These are phyloP conservation scores for Knoxdaviesia capensis DNA, from an alignment of 2,329 filamentous ascomycete genomes.

Conservation along the genomic window DNA sequence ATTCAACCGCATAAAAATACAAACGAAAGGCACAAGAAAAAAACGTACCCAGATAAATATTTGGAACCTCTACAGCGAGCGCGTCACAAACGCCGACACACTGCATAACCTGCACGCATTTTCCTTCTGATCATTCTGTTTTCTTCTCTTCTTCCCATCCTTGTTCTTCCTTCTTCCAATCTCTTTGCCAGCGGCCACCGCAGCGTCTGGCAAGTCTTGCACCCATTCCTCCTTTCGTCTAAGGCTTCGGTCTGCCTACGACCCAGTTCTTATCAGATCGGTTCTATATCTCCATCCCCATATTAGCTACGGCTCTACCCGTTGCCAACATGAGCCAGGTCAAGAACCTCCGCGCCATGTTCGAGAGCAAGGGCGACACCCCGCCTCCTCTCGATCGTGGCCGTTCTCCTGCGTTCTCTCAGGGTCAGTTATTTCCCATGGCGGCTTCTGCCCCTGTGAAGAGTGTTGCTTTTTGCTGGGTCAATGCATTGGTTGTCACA, in stretches of 20 bases:
- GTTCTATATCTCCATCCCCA: neutral
- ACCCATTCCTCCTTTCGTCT: neutral
- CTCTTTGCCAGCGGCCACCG: too few relatives aligned
- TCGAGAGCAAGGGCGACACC: slow-evolving; percentile 50
- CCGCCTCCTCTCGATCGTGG: slow-evolving; percentile 47
- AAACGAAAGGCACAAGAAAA: too few relatives aligned
- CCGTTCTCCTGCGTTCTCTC: slow-evolving; percentile 37
- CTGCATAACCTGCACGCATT: neutral
- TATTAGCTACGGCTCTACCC: neutral
- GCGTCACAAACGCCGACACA: too few relatives aligned
- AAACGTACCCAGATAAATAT: too few relatives aligned
- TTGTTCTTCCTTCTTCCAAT: neutral
- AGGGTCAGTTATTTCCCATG: slow-evolving; percentile 14
- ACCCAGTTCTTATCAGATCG: neutral
- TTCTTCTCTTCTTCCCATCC: neutral
- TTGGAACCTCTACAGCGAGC: too few relatives aligned
- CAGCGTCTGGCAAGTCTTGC: too few relatives aligned
- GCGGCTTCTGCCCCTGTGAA: neutral
- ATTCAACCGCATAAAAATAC: too few relatives aligned
- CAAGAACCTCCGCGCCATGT: slow-evolving; percentile 60
- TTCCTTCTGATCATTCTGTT: neutral
- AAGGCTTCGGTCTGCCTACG: neutral
- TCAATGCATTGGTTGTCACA: too few relatives aligned
- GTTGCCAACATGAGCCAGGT: slow-evolving; percentile 42
- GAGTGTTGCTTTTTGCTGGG: too few relatives aligned